Evolutionary conservation across 352 stramenopile genomes (phyloP).

Genomic region (Hyaloperonospora arabidopsidis): DNA sequence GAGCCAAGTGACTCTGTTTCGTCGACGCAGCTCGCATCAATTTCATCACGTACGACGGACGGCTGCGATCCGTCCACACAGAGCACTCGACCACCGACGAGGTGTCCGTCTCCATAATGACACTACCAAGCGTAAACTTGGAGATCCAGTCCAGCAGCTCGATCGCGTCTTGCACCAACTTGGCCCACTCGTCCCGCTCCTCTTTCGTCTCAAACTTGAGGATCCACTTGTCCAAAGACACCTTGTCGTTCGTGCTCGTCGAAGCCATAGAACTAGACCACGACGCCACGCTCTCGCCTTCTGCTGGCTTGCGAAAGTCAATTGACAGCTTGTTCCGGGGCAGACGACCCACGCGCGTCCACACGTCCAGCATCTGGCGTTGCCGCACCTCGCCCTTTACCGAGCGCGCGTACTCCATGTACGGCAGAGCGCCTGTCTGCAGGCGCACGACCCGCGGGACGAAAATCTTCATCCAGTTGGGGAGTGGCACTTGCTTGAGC

Average conservation of each 20-base stretch:
- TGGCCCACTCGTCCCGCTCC: slow-evolving; percentile 53
- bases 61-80: slow-evolving; percentile 47
- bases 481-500: slow-evolving; percentile 58
- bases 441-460: slow-evolving; percentile 52
- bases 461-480: slow-evolving; percentile 76
- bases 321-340: slow-evolving; percentile 64
- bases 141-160: slow-evolving; percentile 60
- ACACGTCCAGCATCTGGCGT: slow-evolving; percentile 50
- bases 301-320: slow-evolving; percentile 42
- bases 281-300: slow-evolving; percentile 17
- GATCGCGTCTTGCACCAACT: slow-evolving; percentile 55
- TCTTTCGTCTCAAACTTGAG: slow-evolving; percentile 69
- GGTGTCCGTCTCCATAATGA: slow-evolving; percentile 48
- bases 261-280: slow-evolving; percentile 6
- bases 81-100: slow-evolving; percentile 58
- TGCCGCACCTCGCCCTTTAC: slow-evolving; percentile 50
- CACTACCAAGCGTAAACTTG: slow-evolving; percentile 56
- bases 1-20: slow-evolving; percentile 38
- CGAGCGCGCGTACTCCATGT: slow-evolving; percentile 56
- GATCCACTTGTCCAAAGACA: slow-evolving; percentile 46
- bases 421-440: slow-evolving; percentile 51
- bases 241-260: slow-evolving; percentile 25
- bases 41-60: slow-evolving; percentile 63
- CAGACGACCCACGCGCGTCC: slow-evolving; percentile 50
- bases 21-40: slow-evolving; percentile 41